These are phyloP conservation scores for Xylaria palmicola DNA, from an alignment of 495 filamentous ascomycete genomes.

Conservation along the genomic window DNA sequence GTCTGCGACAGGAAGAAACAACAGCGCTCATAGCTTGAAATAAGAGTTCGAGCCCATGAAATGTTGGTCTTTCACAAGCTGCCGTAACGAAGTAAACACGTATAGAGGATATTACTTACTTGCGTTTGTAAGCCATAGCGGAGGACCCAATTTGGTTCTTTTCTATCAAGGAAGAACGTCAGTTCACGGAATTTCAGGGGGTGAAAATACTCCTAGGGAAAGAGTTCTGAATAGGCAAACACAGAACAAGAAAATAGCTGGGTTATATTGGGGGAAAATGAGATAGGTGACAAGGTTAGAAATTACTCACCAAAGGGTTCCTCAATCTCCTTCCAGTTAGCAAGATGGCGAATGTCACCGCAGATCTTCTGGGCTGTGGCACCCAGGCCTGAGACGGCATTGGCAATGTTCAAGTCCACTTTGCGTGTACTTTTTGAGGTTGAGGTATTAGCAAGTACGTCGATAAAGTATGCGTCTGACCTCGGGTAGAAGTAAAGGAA, in stretches of 20 bases:
- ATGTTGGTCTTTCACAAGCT: neutral
- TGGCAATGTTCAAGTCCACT: constrained; percentile 77
- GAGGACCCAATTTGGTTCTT: constrained; percentile 18
- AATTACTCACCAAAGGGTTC: constrained; percentile 68
- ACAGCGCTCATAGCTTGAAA: neutral
- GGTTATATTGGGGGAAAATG: too few species aligned
- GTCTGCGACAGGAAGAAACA: neutral
- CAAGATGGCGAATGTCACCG: constrained; percentile 73
- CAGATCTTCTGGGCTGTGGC: constrained; percentile 73
- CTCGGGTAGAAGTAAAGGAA: neutral
- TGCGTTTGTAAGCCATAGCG: constrained; percentile 83
- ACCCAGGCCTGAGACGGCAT: constrained; percentile 79
- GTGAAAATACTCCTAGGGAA: neutral
- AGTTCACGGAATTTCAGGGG: constrained; percentile 4
- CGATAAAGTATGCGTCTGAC: neutral
- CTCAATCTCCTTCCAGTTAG: constrained; percentile 78
- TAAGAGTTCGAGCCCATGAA: neutral
- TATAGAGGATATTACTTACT: constrained; percentile 31
- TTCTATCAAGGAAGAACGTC: neutral
- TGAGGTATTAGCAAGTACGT: neutral
- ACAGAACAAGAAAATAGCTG: too few species aligned
- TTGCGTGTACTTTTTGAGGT: constrained; percentile 76
- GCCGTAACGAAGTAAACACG: neutral
- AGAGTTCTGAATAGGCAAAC: neutral
- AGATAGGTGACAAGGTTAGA: too few species aligned